Base-by-base conservation (phyloP, 2,329 filamentous ascomycete species). In the Metarhizium humberi region DNA sequence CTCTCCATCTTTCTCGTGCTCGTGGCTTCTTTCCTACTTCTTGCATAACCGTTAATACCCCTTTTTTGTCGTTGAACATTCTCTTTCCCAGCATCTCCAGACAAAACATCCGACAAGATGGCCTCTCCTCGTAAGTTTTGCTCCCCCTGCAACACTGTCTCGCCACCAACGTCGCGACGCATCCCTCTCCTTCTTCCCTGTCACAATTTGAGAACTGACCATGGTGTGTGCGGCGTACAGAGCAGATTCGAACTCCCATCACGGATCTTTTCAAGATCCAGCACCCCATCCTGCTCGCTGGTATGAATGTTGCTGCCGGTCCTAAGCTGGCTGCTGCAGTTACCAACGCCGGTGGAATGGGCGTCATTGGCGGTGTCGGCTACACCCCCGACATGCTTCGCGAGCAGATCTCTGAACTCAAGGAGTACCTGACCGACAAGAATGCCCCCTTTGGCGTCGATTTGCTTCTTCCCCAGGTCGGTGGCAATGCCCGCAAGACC, bases 181-280 rank as follows among this genome's bases (percentile, higher is more conserved):
- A 45, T 25, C 10, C 14, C 20, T 46, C 43, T 5, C n/a, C 3
- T 20, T 6, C 18, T 13, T 29, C 6, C 43, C 7, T 10, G 45
- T 6, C 7, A 30, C 25, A 32, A 40, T 13, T 29, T n/a, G 45
- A 8, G 13, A 16, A 48, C 45, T 18, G 45, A 20, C 16, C 25
- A 29, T 14, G 10, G 20, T 5, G 2, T 29, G 11, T 48, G 7
- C 45, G 7, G 3, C 45, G 30, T 20, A 47, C 40, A 73, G 71
- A 73, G 68, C 65, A 73, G 78, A 87, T 99, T 73, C 89, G 89
- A 68, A 99, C 94, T 54, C 85, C 89, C 63, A 79, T 92, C 67
- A 99, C 94, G 64, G 92, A 97, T 82, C 88, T 97, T 61, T 88
- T 99, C 76, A 89, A 90, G 80, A 97, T 99, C 82, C 90, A 95